A percentile compares a stretch with the other conserved stretches of the same genome.
phyloP scores from a whole-genome alignment of 192 early-diverging fungal species.

The Coemansia umbellata region DNA sequence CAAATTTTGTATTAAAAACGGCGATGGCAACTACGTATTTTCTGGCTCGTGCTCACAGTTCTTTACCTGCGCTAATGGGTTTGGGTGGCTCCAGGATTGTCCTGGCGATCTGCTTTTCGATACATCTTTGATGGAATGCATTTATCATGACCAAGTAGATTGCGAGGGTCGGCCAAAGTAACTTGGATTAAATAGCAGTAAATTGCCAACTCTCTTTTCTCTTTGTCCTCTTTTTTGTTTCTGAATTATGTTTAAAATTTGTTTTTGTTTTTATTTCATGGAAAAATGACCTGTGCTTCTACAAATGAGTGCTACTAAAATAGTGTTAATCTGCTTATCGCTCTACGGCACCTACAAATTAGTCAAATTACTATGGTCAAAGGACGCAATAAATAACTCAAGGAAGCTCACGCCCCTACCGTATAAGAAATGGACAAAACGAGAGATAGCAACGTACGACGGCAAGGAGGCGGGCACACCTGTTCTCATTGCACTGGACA shows the following conservation, averaged over 20 bases:
- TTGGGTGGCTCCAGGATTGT: conserved; percentile 37
- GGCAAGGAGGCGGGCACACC: conserved; percentile 25
- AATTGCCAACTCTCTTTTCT: not conserved
- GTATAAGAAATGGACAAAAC: conserved; percentile 38
- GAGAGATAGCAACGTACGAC: conserved; percentile 27
- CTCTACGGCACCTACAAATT: conserved; percentile 21
- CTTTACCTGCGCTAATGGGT: conserved; percentile 41
- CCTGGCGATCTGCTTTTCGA: conserved; percentile 39
- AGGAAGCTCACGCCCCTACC: conserved; percentile 3
- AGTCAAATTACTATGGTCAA: conserved; percentile 15
- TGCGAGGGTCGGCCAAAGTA: conserved; percentile 17
- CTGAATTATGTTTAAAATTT: not conserved
- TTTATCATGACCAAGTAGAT: conserved; percentile 26
- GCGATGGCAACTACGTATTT: conserved; percentile 36
- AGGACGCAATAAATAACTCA: conserved; percentile 21
- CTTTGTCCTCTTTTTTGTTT: not conserved
- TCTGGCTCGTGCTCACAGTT: conserved; percentile 30
- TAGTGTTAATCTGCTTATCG: conserved; percentile 7
- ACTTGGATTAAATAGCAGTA: not conserved
- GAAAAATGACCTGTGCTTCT: not conserved
- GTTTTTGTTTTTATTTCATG: not conserved
- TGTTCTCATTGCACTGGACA: conserved; percentile 79
- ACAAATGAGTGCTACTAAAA: not conserved
- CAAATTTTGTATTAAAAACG: conserved; percentile 25
- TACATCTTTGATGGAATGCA: conserved; percentile 30